Evolutionary conservation across 768 basidiomycete species (phyloP), one percentile per base, ranked within the genome.

Genomic region (Kwoniella pini): DNA sequence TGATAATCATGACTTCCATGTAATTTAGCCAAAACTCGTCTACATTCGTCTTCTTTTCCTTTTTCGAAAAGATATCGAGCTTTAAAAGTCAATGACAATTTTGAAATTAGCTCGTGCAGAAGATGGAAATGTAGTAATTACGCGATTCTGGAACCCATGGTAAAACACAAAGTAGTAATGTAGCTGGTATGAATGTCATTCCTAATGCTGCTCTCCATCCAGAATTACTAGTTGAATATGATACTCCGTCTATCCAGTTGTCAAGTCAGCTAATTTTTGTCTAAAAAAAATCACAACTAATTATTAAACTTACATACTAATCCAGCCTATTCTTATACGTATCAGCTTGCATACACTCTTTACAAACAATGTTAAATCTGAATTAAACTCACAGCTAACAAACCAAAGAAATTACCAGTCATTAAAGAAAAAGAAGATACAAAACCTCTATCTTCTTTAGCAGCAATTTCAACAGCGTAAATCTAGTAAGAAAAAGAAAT

Each of bases 61-160:
- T 69, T 69, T 48, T 69, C 68, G 38, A 54, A 69, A 9, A 69
- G 68, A 45, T 66, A 69, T 54, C 68, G 64, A 19, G 68, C 68
- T 69, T 39, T 21, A 28, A 13, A 13, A 48, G 10, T 36, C 33
- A 36, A 36, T 15, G 15, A 36, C 7, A 36, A 36, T 7, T 36
- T n/a, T n/a, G n/a, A n/a, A n/a, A n/a, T n/a, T n/a, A n/a, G n/a
- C n/a, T n/a, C n/a, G n/a, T n/a, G n/a, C n/a, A n/a, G n/a, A n/a
- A n/a, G n/a, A n/a, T n/a, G n/a, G n/a, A n/a, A n/a, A n/a, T n/a
- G n/a, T n/a, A n/a, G n/a, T 2, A 60, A 64, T 54, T 46, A 69
- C 68, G 68, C 1, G 68, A 69, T 43, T 69, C 68, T 10, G 68
- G 68, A 1, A 69, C 68, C 68, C 68, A 69, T 31, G 68, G 68